phyloP scores from a whole-genome alignment of 495 filamentous ascomycete species.

The Lineolata rhizophorae region DNA sequence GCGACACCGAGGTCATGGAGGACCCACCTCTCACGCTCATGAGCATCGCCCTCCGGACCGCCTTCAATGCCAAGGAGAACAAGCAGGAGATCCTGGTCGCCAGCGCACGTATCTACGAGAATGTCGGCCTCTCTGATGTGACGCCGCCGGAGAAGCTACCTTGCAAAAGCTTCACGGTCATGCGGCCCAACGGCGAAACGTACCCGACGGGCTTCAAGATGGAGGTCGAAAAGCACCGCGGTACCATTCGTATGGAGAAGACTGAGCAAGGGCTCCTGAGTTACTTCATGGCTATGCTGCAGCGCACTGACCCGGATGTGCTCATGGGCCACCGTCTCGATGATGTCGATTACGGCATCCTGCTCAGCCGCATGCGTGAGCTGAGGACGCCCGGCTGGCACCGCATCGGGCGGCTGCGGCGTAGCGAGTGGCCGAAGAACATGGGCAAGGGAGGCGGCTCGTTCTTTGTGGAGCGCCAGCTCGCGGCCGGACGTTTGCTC shows the following conservation, averaged over 20 bases:
- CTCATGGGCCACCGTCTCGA: constrained; percentile 90
- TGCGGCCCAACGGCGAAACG: constrained; percentile 52
- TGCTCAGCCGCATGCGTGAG: constrained; percentile 71
- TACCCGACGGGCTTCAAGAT: constrained; percentile 75
- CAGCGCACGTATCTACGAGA: constrained; percentile 79
- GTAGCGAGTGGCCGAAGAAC: constrained; percentile 68
- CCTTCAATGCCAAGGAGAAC: constrained; percentile 78
- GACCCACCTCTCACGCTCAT: constrained; percentile 78
- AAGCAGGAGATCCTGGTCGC: constrained; percentile 87
- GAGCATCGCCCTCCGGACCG: constrained; percentile 75
- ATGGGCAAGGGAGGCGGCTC: constrained; percentile 68
- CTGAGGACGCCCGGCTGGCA: constrained; percentile 87
- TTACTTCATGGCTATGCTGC: constrained; percentile 71
- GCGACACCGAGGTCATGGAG: constrained; percentile 56
- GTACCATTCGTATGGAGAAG: constrained; percentile 56
- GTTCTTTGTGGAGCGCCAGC: constrained; percentile 77
- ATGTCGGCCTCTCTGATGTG: constrained; percentile 69
- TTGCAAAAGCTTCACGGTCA: constrained; percentile 74
- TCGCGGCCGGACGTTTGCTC: constrained; percentile 72
- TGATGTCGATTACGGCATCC: constrained; percentile 83
- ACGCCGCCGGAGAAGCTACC: constrained; percentile 72
- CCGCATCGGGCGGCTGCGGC: constrained; percentile 64
- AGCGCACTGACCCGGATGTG: constrained; percentile 78
- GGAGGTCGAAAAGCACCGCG: constrained; percentile 44
- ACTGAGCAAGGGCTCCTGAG: constrained; percentile 63